Base-by-base conservation (phyloP, 352 stramenopile genomes). In the Phytopythium aichiense region DNA sequence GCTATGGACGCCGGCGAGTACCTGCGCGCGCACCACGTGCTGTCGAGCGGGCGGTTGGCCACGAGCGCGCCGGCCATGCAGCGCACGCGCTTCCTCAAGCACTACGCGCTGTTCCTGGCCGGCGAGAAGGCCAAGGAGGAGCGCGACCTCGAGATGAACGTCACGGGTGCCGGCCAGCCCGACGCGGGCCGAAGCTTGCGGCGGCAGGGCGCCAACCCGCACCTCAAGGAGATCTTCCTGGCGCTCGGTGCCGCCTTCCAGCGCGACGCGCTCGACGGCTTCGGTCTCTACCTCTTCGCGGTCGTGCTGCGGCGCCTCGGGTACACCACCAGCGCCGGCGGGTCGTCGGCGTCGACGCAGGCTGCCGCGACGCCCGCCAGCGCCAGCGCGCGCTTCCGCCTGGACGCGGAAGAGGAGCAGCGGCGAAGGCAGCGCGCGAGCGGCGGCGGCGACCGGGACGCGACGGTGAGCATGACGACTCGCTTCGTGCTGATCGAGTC, bases 81-180 rank as follows among this genome's bases (percentile, higher is more conserved):
- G 12, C 76, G 74, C 53, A 81, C 73, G 42, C 76, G 73, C 54
- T 95, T 95, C 57, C 85, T 95, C n/a, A 64, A 72, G 56, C 66
- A 87, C 48, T 95, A 94, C 56, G 68, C 87, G 51, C 73, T 91
- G 12, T 95, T 89, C 64, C 66, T 94, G 67, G 87, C 85, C 35
- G 87, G 87, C 20, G 87, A 95, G 63, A 91, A 92, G 56, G 72
- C 77, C 43, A 93, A 91, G 38, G 81, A 94, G 56, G 85, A 93
- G 65, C 78, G 88, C 71, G 74, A 84, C 60, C 64, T 91, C 8
- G 77, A 91, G 58, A 84, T 88, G 61, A 89, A 84, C 60, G 71
- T 88, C 20, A 76, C 79, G 35, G 73, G 76, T 30, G 67, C 72
- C 31, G 74, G 72, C 6, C 35, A 40, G 33, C 22, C 52, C 80